A percentile compares a stretch with the other conserved stretches of the same genome.
Evolutionary conservation across 495 filamentous ascomycete genomes (phyloP).

Genomic region (Daldinia concentrica): DNA sequence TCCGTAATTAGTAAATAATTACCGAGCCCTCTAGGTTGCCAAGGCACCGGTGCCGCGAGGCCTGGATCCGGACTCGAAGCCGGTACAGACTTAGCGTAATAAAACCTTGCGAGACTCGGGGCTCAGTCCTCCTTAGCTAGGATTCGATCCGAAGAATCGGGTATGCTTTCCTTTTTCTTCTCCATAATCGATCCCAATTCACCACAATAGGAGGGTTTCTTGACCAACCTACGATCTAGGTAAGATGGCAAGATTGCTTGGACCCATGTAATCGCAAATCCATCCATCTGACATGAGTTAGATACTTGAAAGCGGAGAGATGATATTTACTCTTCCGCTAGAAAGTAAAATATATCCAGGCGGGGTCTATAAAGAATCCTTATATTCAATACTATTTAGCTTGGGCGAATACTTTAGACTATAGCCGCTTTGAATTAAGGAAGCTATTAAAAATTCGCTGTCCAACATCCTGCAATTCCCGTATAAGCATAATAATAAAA

Average conservation of each 20-base stretch:
- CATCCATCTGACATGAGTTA: too few species aligned
- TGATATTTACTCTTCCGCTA: too few species aligned
- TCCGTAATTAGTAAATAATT: constrained; percentile 38
- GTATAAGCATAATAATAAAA: not conserved
- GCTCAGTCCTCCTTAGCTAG: constrained; percentile 19
- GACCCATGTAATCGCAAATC: too few species aligned
- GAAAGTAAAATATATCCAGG: too few species aligned
- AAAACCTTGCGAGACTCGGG: constrained; percentile 10
- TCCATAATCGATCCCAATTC: not conserved
- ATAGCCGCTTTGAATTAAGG: too few species aligned
- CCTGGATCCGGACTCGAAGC: constrained; percentile 17
- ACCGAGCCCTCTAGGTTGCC: constrained; percentile 19
- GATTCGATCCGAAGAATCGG: constrained; percentile 11
- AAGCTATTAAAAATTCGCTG: not conserved
- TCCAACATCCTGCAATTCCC: not conserved
- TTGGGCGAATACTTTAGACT: too few species aligned
- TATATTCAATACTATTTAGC: too few species aligned
- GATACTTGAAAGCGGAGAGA: too few species aligned
- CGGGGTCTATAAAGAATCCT: too few species aligned
- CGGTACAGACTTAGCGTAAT: constrained; percentile 26
- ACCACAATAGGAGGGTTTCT: too few species aligned
- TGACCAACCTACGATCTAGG: too few species aligned
- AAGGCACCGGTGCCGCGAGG: constrained; percentile 18
- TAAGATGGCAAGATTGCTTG: too few species aligned
- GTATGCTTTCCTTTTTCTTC: not conserved